Evolutionary conservation across 768 basidiomycete genomes (phyloP), one percentile per base, ranked within the genome.

Genomic region (Tubosaeta sp.): DNA sequence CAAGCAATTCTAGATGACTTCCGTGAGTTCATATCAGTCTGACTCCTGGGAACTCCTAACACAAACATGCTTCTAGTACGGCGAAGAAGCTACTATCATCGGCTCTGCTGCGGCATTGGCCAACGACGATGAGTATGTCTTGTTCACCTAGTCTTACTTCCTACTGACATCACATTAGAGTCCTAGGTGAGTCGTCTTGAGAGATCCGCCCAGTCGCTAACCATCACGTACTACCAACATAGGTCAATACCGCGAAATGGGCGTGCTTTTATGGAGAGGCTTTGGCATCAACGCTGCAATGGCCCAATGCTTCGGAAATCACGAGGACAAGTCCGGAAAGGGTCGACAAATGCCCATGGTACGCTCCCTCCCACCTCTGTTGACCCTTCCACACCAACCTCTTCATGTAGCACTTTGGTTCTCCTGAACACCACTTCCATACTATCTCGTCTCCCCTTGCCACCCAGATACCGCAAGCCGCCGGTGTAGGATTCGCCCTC

Each of bases 301-400:
- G 90, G 84, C 83, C 0, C 94, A 96, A 66, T 94, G 90, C 67
- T 91, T 96, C 61, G 89, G 91, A 29, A 94, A 90, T 57, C 71
- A 82, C 59, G 81, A 90, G 54, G 94, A 97, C 65, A 76, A 67
- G 11, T 79, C 83, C 11, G 83, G 86, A 8, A 94, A 93, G 63
- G 93, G 94, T 16, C 78, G 90, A 31, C 91, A 94, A 64, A 95
- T 96, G 93, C 93, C 93, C 12, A 89, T 94, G 53, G 90, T 91
- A 76, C 50, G 78, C 66, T 6, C 10, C 35, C 13, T 13, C 40
- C 6, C 4, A 4, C 8, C 36, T 21, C 16, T 25, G 4, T 1
- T 39, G 30, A 29, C 16, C 22, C 30, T 25, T 11, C 12, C 21
- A 21, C 30, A 10, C 46, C 56, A n/a, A 57, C 34, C n/a, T 44